Conservation (phyloP, 352 stramenopile species). For the Elongisporangium undulatum region DNA sequence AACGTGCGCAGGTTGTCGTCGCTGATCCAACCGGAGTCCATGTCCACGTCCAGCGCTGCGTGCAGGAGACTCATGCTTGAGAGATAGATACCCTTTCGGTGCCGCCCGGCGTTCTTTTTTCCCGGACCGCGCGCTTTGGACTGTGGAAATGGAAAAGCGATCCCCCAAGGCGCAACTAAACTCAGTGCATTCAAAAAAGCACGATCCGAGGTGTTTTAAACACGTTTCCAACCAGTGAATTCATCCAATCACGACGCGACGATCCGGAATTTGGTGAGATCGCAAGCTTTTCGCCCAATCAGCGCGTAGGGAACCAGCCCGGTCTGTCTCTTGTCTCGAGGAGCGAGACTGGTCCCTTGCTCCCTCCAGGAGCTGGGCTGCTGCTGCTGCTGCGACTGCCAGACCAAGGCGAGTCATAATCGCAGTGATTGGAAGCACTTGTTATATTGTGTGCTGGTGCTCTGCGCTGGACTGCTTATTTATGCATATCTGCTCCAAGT, state of each 20-base stretch:
- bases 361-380: background rate
- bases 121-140: background rate
- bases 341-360: background rate
- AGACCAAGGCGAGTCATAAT: background rate
- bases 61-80: background rate
- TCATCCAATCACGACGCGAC: background rate
- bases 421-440: background rate
- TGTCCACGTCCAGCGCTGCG: conserved; percentile 28
- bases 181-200: background rate
- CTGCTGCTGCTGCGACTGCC: too few relatives aligned
- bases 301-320: background rate
- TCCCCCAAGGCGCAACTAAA: background rate
- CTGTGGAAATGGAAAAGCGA: background rate
- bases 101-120: conserved; percentile 1
- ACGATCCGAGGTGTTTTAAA: background rate
- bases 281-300: background rate
- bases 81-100: background rate
- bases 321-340: background rate
- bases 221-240: background rate
- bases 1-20: conserved; percentile 75
- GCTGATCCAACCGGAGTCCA: conserved; percentile 65
- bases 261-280: background rate
- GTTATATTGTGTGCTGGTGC: background rate
- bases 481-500: background rate
- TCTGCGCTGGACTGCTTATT: background rate